A percentile compares a stretch with the other conserved stretches of the same genome.
Evolutionary conservation across 208 protist species (phyloP).

Genomic region (Naegleria fowleri): DNA sequence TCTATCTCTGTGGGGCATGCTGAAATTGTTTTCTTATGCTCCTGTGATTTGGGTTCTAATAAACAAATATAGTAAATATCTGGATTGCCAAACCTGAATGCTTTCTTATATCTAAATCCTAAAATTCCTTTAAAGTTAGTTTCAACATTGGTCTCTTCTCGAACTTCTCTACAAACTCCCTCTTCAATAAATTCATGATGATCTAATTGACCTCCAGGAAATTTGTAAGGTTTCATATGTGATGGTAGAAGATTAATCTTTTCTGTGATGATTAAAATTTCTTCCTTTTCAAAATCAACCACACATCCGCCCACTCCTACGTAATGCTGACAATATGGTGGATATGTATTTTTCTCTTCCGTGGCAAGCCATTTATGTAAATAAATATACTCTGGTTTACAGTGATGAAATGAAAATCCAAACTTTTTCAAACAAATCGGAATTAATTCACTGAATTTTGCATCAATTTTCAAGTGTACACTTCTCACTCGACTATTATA

Average conservation of each 20-base stretch:
- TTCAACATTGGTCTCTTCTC: neutral
- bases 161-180: neutral
- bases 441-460: neutral
- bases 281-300: neutral
- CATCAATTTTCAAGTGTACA: neutral
- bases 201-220: neutral
- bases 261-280: neutral
- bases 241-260: neutral
- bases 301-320: neutral
- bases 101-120: neutral
- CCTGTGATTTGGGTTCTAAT: neutral
- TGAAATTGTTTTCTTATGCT: neutral
- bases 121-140: neutral
- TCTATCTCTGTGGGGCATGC: neutral
- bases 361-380: neutral
- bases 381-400: neutral
- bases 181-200: neutral
- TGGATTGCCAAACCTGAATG: neutral
- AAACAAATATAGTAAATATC: neutral
- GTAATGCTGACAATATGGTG: neutral
- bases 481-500: neutral
- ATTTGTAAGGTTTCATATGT: neutral
- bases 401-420: neutral
- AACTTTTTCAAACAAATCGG: neutral
- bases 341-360: neutral